Conservation (phyloP, 129 eudicot genomes). For the Cynara cardunculus region DNA sequence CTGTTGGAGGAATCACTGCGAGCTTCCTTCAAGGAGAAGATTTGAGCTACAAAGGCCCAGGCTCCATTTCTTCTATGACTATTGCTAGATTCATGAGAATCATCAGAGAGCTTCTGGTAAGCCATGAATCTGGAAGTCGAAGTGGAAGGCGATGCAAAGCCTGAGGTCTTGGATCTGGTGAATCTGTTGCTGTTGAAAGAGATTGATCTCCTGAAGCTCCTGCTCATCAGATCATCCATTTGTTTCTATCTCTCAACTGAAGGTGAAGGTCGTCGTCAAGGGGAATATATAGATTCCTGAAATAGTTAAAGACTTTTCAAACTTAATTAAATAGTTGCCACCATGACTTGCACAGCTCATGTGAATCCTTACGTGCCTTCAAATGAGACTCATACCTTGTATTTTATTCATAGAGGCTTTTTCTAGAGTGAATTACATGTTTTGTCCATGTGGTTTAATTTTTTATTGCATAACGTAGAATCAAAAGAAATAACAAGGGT, state of each 20-base stretch:
- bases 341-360: background rate
- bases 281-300: slow-evolving; percentile 9
- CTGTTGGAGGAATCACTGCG: background rate
- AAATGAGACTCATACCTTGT: background rate
- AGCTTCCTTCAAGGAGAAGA: slow-evolving; percentile 28
- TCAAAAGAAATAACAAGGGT: too few species aligned
- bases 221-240: slow-evolving; percentile 29
- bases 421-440: background rate
- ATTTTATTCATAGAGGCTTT: background rate
- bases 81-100: background rate
- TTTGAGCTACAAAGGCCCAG: slow-evolving; percentile 18
- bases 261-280: background rate
- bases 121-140: background rate
- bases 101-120: slow-evolving; percentile 22
- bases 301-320: slow-evolving; percentile 25
- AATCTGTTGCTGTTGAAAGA: slow-evolving; percentile 11
- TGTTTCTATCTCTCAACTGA: background rate
- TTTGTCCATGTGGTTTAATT: background rate
- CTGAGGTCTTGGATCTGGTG: slow-evolving; percentile 6
- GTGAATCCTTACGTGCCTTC: too few species aligned
- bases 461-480: too few species aligned
- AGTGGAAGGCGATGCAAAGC: background rate
- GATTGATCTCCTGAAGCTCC: slow-evolving; percentile 34
- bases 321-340: background rate
- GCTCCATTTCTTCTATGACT: background rate